These are phyloP conservation scores for Knoxia roxburghii DNA, from an alignment of 257 asterid species.

Conservation along the genomic window DNA sequence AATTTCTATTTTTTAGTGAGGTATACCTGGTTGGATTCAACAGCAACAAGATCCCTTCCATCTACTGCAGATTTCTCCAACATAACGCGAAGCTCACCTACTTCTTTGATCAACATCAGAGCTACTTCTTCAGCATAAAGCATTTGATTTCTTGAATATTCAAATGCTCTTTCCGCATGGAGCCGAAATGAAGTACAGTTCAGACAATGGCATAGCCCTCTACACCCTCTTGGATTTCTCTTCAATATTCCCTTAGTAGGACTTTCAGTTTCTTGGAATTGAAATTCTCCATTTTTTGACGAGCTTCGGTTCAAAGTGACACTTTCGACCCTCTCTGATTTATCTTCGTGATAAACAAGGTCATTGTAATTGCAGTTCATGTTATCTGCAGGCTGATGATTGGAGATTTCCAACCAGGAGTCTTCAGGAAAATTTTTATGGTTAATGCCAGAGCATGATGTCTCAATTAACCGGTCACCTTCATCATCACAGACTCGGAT, in stretches of 20 bases:
- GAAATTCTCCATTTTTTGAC: constrained; percentile 12
- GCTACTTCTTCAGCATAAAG: constrained; percentile 73
- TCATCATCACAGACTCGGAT: constrained; percentile 11
- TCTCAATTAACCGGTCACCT: constrained; percentile 13
- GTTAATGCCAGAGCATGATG: constrained; percentile 16
- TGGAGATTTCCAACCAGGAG: constrained; percentile 1
- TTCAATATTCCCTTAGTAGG: constrained; percentile 57
- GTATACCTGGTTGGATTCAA: constrained; percentile 39
- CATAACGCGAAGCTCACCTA: constrained; percentile 47
- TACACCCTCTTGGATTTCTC: constrained; percentile 68
- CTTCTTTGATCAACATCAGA: constrained; percentile 50
- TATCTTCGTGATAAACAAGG: constrained; percentile 4
- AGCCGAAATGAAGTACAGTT: constrained; percentile 80
- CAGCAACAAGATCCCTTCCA: constrained; percentile 21
- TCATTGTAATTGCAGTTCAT: background rate
- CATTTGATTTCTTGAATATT: constrained; percentile 79
- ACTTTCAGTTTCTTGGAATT: constrained; percentile 13
- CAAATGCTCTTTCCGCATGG: constrained; percentile 76
- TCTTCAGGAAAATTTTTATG: constrained; percentile 15
- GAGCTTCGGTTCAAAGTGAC: constrained; percentile 22
- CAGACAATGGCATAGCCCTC: constrained; percentile 80
- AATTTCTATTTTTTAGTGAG: background rate
- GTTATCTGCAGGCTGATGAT: constrained; percentile 4
- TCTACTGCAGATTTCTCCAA: constrained; percentile 37
- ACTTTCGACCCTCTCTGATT: background rate